Evolutionary conservation across 495 filamentous ascomycete species (phyloP), one percentile per base, ranked within the genome.

Genomic region (Penicillium argentinense): DNA sequence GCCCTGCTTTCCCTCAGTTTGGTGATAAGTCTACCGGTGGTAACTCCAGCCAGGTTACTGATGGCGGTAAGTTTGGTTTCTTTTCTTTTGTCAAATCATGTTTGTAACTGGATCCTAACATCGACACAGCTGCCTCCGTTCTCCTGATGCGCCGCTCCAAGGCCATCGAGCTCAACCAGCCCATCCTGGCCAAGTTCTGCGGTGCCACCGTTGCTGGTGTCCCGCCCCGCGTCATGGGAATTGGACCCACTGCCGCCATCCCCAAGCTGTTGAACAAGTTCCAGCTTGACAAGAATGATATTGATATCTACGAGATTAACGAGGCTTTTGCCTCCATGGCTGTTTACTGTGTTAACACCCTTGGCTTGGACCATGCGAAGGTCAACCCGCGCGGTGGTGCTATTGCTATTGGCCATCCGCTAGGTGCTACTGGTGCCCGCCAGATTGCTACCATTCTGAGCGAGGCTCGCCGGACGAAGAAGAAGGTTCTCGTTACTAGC

Each of bases 251-350:
- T 11, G 79, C 95, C 41, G 93, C 90, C 33, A 95, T 98, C 57
- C 93, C 93, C 52, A 98, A 98, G 79, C 78, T 98, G 26, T 75
- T 98, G 36, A 69, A 67, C 62, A 85, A 95, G 74, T 85, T 84
- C 81, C 80, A 83, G 62, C 63, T 98, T 51, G 76, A 73, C n/a
- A 75, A 95, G 41, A 73, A 84, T 36, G 92, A 98, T 47, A 78
- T 90, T 49, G 93, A 98, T 55, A 77, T 98, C 34, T 81, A 88
- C 53, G 93, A 98, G 78, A 71, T 98, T 59, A 98, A 98, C 69
- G 93, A 98, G 79, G 93, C 93, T 1, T 98, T 98, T 54, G 93
- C 92, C 19, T 89, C 84, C 22, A 98, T 98, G 92, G 91, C 88
- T 1, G 90, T 96, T 2, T 98, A 96, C 77, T 96, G 90, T 71